Conservation (phyloP, 1,284 basidiomycete genomes). For the Cutaneotrichosporon sp. region DNA sequence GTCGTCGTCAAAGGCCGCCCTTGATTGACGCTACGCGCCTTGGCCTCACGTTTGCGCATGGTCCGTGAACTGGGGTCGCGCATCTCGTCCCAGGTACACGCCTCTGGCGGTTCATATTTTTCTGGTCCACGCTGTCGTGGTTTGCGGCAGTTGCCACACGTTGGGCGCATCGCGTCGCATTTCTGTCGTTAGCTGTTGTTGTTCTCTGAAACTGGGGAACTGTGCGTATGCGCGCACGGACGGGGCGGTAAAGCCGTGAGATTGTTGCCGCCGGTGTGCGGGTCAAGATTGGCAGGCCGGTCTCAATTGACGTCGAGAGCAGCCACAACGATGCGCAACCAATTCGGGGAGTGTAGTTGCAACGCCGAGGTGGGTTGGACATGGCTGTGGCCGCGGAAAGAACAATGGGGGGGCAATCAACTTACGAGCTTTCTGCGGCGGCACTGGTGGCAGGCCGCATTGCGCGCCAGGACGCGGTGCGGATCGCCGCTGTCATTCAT, state of each 20-base stretch:
- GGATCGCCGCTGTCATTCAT: slow-evolving; percentile 17
- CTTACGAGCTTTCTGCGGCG: slow-evolving; percentile 38
- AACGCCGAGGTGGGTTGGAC: background rate
- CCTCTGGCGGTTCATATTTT: slow-evolving; percentile 20
- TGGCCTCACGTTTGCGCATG: slow-evolving; percentile 26
- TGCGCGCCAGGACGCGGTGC: slow-evolving; percentile 33
- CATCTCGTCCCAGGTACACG: slow-evolving; percentile 40
- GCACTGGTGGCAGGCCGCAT: slow-evolving; percentile 44
- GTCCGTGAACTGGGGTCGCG: slow-evolving; percentile 31
- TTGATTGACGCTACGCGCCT: slow-evolving; percentile 4
- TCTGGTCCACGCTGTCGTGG: slow-evolving; percentile 29
- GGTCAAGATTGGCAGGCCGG: too few species aligned
- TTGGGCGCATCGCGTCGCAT: slow-evolving; percentile 40
- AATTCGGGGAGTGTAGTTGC: background rate
- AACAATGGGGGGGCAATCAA: background rate
- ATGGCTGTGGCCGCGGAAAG: background rate
- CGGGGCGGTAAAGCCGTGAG: too few species aligned
- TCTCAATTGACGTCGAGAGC: background rate
- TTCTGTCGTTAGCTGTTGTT: slow-evolving; percentile 21
- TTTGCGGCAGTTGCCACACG: slow-evolving; percentile 38
- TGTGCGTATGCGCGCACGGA: too few species aligned
- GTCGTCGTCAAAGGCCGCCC: background rate
- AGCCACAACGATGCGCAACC: background rate
- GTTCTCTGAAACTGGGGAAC: too few species aligned
- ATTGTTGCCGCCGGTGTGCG: too few species aligned